Evolutionary conservation across 2,329 filamentous ascomycete genomes (phyloP), one percentile per base, ranked within the genome.

Genomic region (Xylaria sp.): DNA sequence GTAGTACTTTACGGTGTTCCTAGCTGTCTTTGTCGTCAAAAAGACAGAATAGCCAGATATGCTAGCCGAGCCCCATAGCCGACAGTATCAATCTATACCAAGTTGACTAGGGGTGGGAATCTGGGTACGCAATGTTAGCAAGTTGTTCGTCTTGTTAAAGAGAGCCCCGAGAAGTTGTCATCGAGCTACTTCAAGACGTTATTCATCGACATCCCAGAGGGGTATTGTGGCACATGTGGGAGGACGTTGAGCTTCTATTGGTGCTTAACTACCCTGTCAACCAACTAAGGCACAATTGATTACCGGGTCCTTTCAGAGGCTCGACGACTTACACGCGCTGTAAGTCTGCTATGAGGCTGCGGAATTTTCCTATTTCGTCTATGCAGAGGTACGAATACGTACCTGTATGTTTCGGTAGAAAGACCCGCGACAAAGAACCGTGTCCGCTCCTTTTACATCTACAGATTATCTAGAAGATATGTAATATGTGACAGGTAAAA

Each of bases 161-260:
- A 46, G 55, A 57, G 28, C 31, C 41, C 41, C 57, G 51, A 41
- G 20, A 62, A 39, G 67, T 66, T 69, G 48, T 57, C 67, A 61
- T 62, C 36, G 18, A 18, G 46, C 64, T 68, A 57, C 55, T 28
- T 57, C 25, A 56, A 64, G 28, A 61, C 36, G 67, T 41, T 31
- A 31, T 56, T 41, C 36, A 36, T 59, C 63, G 31, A 31, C 28
- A 63, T 56, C 25, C 25, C 33, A 36, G 4, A 5, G 31, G 67
- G 23, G 31, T 52, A 23, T 56, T 12, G 52, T 25, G 33, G 56
- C 51, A n/a, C 56, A 67, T 64, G 70, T 68, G 56, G 65, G 68
- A 59, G 51, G 31, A 13, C 25, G 28, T 71, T 68, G 65, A 72
- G 69, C 69, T 71, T 72, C 71, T 71, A 72, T 71, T 71, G 66